Evolutionary conservation across 306 rosid species (phyloP).

Genomic region (Castanospermum australe): DNA sequence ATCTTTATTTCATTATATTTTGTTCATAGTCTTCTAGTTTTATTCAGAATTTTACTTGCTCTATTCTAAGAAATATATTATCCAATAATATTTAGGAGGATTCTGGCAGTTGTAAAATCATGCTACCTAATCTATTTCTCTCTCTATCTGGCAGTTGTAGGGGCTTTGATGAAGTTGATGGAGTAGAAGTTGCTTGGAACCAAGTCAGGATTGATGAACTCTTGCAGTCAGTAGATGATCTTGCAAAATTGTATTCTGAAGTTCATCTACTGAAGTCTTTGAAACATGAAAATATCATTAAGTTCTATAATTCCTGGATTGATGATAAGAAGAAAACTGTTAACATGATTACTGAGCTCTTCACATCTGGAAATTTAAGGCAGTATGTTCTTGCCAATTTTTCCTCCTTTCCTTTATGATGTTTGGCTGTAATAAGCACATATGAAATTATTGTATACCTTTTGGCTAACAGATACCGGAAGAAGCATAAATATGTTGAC

Average conservation of each 20-base stretch:
- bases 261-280: constrained; percentile 79
- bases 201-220: constrained; percentile 74
- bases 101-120: background rate
- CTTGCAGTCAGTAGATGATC: constrained; percentile 69
- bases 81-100: constrained; percentile 1
- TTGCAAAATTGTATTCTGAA: constrained; percentile 75
- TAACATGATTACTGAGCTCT: constrained; percentile 93
- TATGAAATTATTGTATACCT: constrained; percentile 9
- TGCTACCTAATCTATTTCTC: background rate
- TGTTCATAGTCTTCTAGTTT: background rate
- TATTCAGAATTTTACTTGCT: background rate
- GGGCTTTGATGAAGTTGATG: constrained; percentile 94
- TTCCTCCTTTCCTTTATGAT: constrained; percentile 17
- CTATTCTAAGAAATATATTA: constrained; percentile 1
- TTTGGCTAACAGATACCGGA: constrained; percentile 68
- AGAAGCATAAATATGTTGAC: constrained; percentile 83
- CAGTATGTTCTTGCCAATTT: constrained; percentile 64
- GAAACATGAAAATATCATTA: constrained; percentile 81
- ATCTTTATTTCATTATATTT: background rate
- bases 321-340: constrained; percentile 77
- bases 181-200: constrained; percentile 98
- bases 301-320: constrained; percentile 87
- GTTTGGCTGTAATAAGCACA: constrained; percentile 10
- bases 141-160: constrained; percentile 60
- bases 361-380: constrained; percentile 89